Evolutionary conservation across 106 monocot species (phyloP), one percentile per base, ranked within the genome.

Genomic region (Amphibolis antarctica): DNA sequence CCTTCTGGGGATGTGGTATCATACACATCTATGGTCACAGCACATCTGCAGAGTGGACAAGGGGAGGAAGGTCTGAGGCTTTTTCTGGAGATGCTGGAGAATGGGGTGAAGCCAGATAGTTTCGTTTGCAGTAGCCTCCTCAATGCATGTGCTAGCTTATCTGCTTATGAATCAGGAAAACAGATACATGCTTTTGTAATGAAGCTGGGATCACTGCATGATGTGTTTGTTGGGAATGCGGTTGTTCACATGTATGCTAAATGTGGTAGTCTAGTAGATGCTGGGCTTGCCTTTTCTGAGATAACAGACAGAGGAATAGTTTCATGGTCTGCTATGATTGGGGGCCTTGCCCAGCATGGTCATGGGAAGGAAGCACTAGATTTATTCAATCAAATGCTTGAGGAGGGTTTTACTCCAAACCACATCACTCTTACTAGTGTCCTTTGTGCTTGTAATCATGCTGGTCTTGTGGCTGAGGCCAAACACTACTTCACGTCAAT

Each of bases 281-380:
- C 86, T 1, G 44, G 52, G 27, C 60, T 76, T 42, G 83, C 78
- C 28, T 96, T 96, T 51, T 66, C 65, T 23, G 66, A 84, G 47
- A 66, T 84, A 62, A 63, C 69, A 1, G 79, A 96, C 23, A 77
- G 64, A 22, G 94, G 84, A n/a, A 45, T 72, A 42, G 84, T 96
- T 46, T 89, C 94, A 24, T 96, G 89, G 94, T 96, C 94, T 17
- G 89, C 94, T 0, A 89, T 96, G 86, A 96, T 96, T 25, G 89
- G 83, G 23, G 94, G 83, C 9, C 78, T 86, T 36, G 94, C 89
- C 20, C 86, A 89, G 64, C 89, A 96, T 53, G 94, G 89, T 1
- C 86, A 74, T 28, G 94, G 89, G 25, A 84, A 80, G 77, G 60
- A 77, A 42, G 94, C 89, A 26, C 63, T 96, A 44, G 67, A 67